Evolutionary conservation across 257 asterid genomes (phyloP).

Genomic region (Petunia secreta): DNA sequence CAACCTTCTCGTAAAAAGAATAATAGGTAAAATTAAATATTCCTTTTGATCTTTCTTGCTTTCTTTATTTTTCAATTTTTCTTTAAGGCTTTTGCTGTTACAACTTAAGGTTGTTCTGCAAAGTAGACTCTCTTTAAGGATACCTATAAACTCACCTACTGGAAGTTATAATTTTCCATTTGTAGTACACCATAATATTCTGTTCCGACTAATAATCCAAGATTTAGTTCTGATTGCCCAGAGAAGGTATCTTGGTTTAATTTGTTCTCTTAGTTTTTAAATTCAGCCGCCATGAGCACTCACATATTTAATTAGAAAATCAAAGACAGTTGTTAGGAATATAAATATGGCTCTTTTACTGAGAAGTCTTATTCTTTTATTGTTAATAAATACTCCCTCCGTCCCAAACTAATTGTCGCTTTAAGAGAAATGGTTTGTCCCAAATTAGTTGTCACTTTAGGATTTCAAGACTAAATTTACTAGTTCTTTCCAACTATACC

Average conservation of each 20-base stretch:
- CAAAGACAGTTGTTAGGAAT: neutral
- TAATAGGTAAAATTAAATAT: neutral
- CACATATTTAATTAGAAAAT: neutral
- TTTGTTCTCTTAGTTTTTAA: neutral
- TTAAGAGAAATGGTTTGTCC: too few relatives aligned
- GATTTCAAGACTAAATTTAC: too few relatives aligned
- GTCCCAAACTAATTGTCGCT: too few relatives aligned
- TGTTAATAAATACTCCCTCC: neutral
- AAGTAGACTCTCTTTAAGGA: constrained; percentile 7
- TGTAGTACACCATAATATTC: constrained; percentile 14
- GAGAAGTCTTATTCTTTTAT: neutral
- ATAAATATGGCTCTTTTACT: neutral
- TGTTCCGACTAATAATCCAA: constrained; percentile 4
- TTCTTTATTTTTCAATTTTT: neutral
- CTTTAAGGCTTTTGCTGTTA: neutral
- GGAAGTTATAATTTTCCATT: neutral
- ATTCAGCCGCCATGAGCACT: constrained; percentile 21
- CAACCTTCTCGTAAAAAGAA: neutral
- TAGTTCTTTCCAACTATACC: too few relatives aligned
- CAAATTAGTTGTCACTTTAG: too few relatives aligned
- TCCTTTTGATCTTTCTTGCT: too few relatives aligned
- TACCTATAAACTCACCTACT: neutral
- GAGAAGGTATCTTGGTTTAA: neutral
- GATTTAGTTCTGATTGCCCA: neutral
- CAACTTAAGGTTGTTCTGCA: neutral